Evolutionary conservation across 805 yeast species (phyloP).

Genomic region (Zygosaccharomyces rouxii): DNA sequence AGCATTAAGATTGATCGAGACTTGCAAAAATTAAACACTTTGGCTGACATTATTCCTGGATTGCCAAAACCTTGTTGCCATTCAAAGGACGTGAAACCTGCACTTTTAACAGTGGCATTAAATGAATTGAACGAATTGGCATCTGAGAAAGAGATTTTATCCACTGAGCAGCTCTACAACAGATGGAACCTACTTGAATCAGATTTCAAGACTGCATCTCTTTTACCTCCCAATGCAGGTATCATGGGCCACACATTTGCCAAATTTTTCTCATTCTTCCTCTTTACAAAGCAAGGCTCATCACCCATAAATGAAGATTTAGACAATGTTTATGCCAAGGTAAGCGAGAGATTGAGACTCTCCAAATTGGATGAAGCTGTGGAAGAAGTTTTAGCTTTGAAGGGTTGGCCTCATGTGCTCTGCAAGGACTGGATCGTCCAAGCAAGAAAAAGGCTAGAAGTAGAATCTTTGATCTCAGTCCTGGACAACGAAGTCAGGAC

Average conservation of each 20-base stretch:
- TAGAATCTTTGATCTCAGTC: conserved; percentile 70
- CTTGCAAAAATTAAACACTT: conserved; percentile 20
- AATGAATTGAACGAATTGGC: conserved; percentile 44
- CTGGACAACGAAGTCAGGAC: conserved; percentile 62
- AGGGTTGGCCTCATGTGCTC: conserved; percentile 88
- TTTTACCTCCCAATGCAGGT: conserved; percentile 94
- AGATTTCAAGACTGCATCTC: conserved; percentile 81
- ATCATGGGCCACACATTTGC: conserved; percentile 88
- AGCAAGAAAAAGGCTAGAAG: conserved; percentile 84
- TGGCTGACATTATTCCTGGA: conserved; percentile 27
- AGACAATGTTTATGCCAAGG: conserved; percentile 84
- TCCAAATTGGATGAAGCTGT: conserved; percentile 85
- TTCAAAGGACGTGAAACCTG: conserved; percentile 17
- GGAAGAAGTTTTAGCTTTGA: conserved; percentile 81
- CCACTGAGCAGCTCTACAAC: conserved; percentile 70
- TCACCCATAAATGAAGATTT: conserved; percentile 73
- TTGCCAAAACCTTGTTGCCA: conserved; percentile 23
- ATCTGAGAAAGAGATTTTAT: conserved; percentile 53
- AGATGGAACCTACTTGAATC: conserved; percentile 79
- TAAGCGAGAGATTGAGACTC: conserved; percentile 65
- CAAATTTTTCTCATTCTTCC: conserved; percentile 63
- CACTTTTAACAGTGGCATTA: conserved; percentile 25
- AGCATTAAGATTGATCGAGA: conserved; percentile 39
- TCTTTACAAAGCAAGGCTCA: conserved; percentile 73
- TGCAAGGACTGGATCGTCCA: conserved; percentile 90